These are phyloP conservation scores for Fusarium sp. DNA, from an alignment of 2,329 filamentous ascomycete species.

Conservation along the genomic window DNA sequence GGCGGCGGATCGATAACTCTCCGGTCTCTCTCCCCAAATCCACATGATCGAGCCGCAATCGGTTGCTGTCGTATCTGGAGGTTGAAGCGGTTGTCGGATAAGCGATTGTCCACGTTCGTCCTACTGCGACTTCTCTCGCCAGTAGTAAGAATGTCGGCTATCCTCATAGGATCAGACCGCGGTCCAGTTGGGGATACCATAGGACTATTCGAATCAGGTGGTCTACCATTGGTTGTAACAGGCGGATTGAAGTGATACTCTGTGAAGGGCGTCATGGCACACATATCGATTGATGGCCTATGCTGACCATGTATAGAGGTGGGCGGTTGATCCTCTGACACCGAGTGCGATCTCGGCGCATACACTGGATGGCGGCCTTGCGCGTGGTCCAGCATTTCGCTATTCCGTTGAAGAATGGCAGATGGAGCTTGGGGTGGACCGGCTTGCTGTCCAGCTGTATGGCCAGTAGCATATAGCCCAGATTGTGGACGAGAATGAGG, in stretches of 20 bases:
- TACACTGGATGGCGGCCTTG: constrained; percentile 16
- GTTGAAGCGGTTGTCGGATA: constrained; percentile 39
- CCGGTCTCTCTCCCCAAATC: constrained; percentile 83
- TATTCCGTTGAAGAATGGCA: background rate
- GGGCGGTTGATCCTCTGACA: constrained; percentile 1
- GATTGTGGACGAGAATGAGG: constrained; percentile 1
- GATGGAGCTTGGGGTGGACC: constrained; percentile 5
- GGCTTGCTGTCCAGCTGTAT: constrained; percentile 13
- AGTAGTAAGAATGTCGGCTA: constrained; percentile 32
- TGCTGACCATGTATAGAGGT: constrained; percentile 9
- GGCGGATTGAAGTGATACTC: constrained; percentile 7
- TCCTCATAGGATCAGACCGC: constrained; percentile 37
- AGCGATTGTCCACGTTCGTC: background rate
- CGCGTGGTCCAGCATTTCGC: background rate
- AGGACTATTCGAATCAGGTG: constrained; percentile 5
- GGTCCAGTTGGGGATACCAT: constrained; percentile 18
- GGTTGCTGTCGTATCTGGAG: constrained; percentile 76
- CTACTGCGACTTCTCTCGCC: background rate
- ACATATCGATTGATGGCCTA: background rate
- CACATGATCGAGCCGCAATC: constrained; percentile 78
- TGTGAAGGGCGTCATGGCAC: background rate
- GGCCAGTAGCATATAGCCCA: constrained; percentile 3
- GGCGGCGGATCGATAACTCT: constrained; percentile 85
- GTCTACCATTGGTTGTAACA: background rate
- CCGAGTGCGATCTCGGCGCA: constrained; percentile 1